These are phyloP conservation scores for Yueomyces sinensis DNA, from an alignment of 805 yeast species.

Conservation along the genomic window DNA sequence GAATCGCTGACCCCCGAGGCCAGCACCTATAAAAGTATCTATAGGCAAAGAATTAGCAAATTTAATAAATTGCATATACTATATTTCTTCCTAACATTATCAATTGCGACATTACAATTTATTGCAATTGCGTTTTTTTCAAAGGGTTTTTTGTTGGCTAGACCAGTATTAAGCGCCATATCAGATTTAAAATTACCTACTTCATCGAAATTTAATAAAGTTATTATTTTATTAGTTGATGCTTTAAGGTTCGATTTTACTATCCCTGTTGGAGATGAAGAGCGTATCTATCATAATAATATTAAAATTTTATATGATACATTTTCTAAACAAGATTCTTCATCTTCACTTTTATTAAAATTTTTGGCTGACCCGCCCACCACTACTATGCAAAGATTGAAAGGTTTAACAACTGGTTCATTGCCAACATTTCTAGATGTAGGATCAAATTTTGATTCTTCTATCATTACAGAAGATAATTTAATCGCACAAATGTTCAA, in stretches of 20 bases:
- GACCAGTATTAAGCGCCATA: constrained; percentile 56
- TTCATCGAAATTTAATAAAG: constrained; percentile 36
- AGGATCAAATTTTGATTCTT: constrained; percentile 84
- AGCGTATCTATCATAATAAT: constrained; percentile 44
- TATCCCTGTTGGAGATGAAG: constrained; percentile 35
- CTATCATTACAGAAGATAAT: constrained; percentile 73
- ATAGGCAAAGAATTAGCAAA: constrained; percentile 16
- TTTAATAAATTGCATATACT: constrained; percentile 23
- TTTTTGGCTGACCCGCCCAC: constrained; percentile 94
- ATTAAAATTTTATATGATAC: constrained; percentile 44
- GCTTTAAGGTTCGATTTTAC: constrained; percentile 80
- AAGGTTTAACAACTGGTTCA: constrained; percentile 86
- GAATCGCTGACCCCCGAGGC: too few relatives aligned
- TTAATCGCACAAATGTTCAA: constrained; percentile 52
- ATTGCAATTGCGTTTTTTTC: constrained; percentile 71
- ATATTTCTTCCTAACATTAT: constrained; percentile 36
- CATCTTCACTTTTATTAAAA: constrained; percentile 38
- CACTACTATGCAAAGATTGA: constrained; percentile 77
- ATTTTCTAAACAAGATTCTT: constrained; percentile 31
- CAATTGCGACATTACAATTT: constrained; percentile 54
- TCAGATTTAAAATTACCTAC: too few relatives aligned
- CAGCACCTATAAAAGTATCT: too few relatives aligned
- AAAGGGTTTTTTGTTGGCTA: constrained; percentile 67
- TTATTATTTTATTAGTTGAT: constrained; percentile 65
- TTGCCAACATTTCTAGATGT: constrained; percentile 88